phyloP scores from a whole-genome alignment of 192 early-diverging fungal genomes.

The Glomus cerebriforme region DNA sequence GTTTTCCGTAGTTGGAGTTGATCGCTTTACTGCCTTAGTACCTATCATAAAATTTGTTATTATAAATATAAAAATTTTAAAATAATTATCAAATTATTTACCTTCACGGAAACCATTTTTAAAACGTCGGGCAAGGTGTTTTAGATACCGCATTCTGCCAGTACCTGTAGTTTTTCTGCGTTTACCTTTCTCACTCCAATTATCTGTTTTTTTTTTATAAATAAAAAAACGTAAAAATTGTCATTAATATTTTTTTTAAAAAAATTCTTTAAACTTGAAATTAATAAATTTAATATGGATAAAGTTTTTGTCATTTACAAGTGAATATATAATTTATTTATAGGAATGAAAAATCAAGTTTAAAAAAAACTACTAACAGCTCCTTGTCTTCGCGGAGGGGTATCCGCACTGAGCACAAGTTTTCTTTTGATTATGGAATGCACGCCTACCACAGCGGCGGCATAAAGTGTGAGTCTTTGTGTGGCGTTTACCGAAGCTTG shows the following conservation, averaged over 20 bases:
- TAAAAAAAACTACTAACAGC: slow-evolving; percentile 60
- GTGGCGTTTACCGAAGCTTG: slow-evolving; percentile 99
- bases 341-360: slow-evolving; percentile 1
- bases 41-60: too few relatives aligned
- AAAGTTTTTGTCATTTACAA: too few relatives aligned
- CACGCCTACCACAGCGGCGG: slow-evolving; percentile 93
- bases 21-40: too few relatives aligned
- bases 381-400: slow-evolving; percentile 96
- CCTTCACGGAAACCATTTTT: slow-evolving; percentile 98
- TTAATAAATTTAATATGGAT: too few relatives aligned
- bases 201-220: slow-evolving; percentile 55
- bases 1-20: too few relatives aligned
- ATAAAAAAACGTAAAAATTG: not conserved
- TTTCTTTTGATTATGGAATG: slow-evolving; percentile 99
- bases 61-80: not conserved
- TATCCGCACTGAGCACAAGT: slow-evolving; percentile 99
- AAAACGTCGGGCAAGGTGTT: slow-evolving; percentile 88
- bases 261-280: too few relatives aligned
- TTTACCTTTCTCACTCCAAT: slow-evolving; percentile 96
- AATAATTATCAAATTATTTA: slow-evolving; percentile 12
- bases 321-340: too few relatives aligned
- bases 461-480: slow-evolving; percentile 99
- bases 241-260: slow-evolving; percentile 8
- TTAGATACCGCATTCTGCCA: slow-evolving; percentile 96
- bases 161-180: slow-evolving; percentile 99